Base-by-base conservation (phyloP, 1,284 basidiomycete genomes). In the Kalmanozyma brasiliensis region DNA sequence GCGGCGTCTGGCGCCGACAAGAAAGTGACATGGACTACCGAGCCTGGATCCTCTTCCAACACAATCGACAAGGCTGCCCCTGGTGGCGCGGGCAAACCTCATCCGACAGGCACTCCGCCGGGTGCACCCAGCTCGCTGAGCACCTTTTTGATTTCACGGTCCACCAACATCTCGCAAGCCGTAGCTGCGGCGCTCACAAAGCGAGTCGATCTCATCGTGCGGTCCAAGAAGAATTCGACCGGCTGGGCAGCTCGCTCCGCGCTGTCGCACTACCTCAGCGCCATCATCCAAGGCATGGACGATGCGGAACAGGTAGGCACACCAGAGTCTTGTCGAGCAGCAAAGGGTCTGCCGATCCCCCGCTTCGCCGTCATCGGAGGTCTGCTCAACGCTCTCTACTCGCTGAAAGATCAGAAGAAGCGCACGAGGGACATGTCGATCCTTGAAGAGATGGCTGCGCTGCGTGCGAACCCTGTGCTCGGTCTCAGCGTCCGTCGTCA, bases 331-430 rank as follows among this genome's bases (percentile, higher is more conserved):
- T 70, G 58, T 41, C 36, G 43, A 55, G 49, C 67, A 17, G 52
- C 67, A 3, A 38, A 49, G 16, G 64, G 72, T 2, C 20, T 66
- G 16, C 73, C 66, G 16, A 52, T 81, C 10, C 61, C 79, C 10
- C 57, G 66, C 22, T 71, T 81, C 14, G 64, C 78, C 16, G 51
- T 80, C 16, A 58, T 75, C 33, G 70, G 74, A 1, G 79, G 79
- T 5, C 61, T 81, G 0, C 59, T 81, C 10, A 70, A 66, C 13
- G 77, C 77, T 4, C 52, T 81, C 9, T 63, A 74, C 38, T 23
- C 64, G 2, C 70, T 71, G 24, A 69, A 72, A n/a, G 73, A 64
- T 10, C 73, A 75, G 47, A 48, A 69, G 22, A 58, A 32, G 23
- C 56, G 62, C 34, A 46, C 49, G 7, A 36, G 62, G 3, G 56